Percentiles rank a stretch among this genome's conserved stretches.
These are phyloP conservation scores for Beauveria varroae DNA, from an alignment of 2,329 filamentous ascomycete genomes.

Conservation along the genomic window DNA sequence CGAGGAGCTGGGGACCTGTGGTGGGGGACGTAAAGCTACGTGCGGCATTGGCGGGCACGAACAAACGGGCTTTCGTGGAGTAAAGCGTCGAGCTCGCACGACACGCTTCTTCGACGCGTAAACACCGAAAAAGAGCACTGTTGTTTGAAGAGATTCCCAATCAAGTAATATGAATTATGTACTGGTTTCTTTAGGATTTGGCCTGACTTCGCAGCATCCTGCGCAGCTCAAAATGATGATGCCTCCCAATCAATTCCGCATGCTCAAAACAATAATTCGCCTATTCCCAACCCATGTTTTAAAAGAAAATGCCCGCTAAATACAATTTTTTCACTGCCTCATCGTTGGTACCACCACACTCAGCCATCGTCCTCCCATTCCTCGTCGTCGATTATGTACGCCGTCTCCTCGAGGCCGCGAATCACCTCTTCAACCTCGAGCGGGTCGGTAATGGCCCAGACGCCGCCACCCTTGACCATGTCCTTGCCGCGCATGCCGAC, in stretches of 20 bases:
- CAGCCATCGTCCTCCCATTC: slow-evolving; percentile 20
- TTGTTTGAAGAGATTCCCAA: background rate
- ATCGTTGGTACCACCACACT: background rate
- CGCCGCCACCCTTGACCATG: slow-evolving; percentile 76
- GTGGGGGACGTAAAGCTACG: background rate
- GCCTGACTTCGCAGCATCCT: background rate
- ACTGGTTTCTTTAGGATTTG: background rate
- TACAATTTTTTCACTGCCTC: background rate
- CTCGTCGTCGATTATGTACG: slow-evolving; percentile 41
- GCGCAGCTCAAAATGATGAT: background rate
- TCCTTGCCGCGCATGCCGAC: slow-evolving; percentile 79
- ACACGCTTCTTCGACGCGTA: background rate
- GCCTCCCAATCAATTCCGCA: background rate
- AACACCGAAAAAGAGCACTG: background rate
- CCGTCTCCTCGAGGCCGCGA: slow-evolving; percentile 58
- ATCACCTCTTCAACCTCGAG: slow-evolving; percentile 65
- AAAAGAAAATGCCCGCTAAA: slow-evolving; percentile 9
- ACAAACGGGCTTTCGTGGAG: background rate
- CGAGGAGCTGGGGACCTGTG: background rate
- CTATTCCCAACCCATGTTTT: background rate
- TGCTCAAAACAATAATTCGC: background rate
- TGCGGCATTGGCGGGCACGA: background rate
- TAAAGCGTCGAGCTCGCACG: no score
- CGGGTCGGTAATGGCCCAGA: slow-evolving; percentile 85
- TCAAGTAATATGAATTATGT: background rate